A percentile compares a stretch with the other conserved stretches of the same genome.
Conservation (phyloP, 192 early-diverging fungal species). For the Coemansia pectinata region DNA sequence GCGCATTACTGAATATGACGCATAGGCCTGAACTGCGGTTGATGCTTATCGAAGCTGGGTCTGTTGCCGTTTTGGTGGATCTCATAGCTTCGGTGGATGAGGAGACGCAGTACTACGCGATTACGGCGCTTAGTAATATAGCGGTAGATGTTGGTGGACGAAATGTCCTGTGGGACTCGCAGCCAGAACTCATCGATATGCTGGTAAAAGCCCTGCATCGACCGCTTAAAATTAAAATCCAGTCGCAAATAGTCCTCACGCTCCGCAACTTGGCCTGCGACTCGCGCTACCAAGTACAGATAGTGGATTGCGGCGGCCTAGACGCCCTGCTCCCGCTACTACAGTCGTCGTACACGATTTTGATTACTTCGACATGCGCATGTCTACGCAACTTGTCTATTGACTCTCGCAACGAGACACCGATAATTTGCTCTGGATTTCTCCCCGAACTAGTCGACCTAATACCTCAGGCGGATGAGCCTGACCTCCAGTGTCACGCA, state of each 20-base stretch:
- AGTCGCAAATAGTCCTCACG: constrained; percentile 80
- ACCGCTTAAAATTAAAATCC: constrained; percentile 68
- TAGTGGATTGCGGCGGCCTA: constrained; percentile 70
- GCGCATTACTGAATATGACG: constrained; percentile 90
- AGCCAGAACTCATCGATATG: constrained; percentile 69
- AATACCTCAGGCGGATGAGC: constrained; percentile 15
- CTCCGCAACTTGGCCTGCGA: constrained; percentile 76
- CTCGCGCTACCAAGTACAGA: constrained; percentile 74
- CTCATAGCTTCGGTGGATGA: constrained; percentile 72
- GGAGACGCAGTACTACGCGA: constrained; percentile 89
- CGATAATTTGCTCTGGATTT: constrained; percentile 77
- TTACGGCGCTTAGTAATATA: constrained; percentile 87
- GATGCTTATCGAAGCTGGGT: constrained; percentile 71
- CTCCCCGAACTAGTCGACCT: constrained; percentile 53
- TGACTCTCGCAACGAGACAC: constrained; percentile 75
- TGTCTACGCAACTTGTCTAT: constrained; percentile 90
- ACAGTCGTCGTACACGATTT: constrained; percentile 61
- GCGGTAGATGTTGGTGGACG: constrained; percentile 76
- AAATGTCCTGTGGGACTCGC: constrained; percentile 68
- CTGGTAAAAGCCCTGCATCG: constrained; percentile 67
- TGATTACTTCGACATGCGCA: constrained; percentile 74
- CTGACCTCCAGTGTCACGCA: constrained; percentile 40
- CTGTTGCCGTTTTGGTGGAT: constrained; percentile 72
- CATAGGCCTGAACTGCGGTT: constrained; percentile 76
- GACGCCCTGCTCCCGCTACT: constrained; percentile 67